A percentile compares a stretch with the other conserved stretches of the same genome.
These are phyloP conservation scores for Cymbopogon citratus DNA, from an alignment of 176 grass and related monocot species.

Conservation along the genomic window DNA sequence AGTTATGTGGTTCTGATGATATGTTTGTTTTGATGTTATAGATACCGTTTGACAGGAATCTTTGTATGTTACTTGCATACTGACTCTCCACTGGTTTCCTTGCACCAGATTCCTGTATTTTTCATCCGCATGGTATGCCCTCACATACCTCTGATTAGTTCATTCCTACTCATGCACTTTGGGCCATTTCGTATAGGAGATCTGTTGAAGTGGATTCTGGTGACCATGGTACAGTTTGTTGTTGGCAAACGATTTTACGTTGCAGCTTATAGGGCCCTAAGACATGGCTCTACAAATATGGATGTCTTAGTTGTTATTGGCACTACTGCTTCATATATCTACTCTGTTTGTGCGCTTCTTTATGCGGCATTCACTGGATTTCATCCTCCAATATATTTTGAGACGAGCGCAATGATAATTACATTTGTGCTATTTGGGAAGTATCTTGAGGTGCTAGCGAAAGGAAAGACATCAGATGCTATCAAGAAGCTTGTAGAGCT, in stretches of 20 bases:
- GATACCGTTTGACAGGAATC: conserved; percentile 17
- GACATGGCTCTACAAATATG: conserved; percentile 83
- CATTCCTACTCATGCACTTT: conserved; percentile 66
- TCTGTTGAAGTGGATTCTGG: conserved; percentile 71
- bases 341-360: conserved; percentile 71
- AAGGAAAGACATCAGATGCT: conserved; percentile 81
- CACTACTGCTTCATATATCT: conserved; percentile 68
- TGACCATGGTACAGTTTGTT: conserved; percentile 78
- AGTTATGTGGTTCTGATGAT: neutral
- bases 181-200: conserved; percentile 70
- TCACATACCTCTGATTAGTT: conserved; percentile 50
- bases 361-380: conserved; percentile 60
- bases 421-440: conserved; percentile 84
- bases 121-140: conserved; percentile 86
- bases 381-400: conserved; percentile 68
- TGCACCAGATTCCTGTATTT: conserved; percentile 85
- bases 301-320: conserved; percentile 81
- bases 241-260: conserved; percentile 81
- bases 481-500: conserved; percentile 88
- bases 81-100: conserved; percentile 35
- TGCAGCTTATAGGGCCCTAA: conserved; percentile 68
- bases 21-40: neutral
- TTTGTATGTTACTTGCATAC: conserved; percentile 21
- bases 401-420: conserved; percentile 87
- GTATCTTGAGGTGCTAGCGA: conserved; percentile 77